Percentiles rank a stretch among this genome's conserved stretches.
phyloP scores from a whole-genome alignment of 2,329 filamentous ascomycete genomes.

The Didymellaceae sp. region DNA sequence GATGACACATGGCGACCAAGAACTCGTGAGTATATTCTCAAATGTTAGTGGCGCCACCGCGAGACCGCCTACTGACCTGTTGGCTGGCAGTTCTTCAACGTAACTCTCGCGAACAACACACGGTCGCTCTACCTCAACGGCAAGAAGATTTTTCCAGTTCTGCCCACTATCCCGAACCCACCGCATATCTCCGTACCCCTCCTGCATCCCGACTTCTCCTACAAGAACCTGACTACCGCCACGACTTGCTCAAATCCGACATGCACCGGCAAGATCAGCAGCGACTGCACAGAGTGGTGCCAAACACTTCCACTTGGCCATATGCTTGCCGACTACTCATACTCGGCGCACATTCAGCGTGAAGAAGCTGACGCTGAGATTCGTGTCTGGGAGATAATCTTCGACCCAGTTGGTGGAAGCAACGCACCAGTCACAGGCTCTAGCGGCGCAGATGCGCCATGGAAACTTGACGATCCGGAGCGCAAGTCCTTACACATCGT shows the following conservation, averaged over 20 bases:
- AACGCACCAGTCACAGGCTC: conserved; percentile 14
- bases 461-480: conserved; percentile 28
- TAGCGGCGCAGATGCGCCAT: conserved; percentile 2
- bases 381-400: conserved; percentile 37
- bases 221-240: conserved; percentile 32
- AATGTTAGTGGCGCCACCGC: background rate
- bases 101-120: conserved; percentile 39
- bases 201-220: conserved; percentile 31
- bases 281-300: conserved; percentile 28
- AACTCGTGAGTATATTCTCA: conserved; percentile 30
- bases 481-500: conserved; percentile 39
- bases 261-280: conserved; percentile 14
- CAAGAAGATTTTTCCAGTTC: conserved; percentile 32
- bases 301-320: conserved; percentile 17
- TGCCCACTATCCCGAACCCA: conserved; percentile 34
- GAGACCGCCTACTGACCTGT: background rate
- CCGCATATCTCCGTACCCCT: conserved; percentile 28
- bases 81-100: conserved; percentile 37
- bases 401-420: conserved; percentile 39
- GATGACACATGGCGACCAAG: conserved; percentile 27
- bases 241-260: conserved; percentile 29
- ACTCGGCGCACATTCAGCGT: conserved; percentile 22
- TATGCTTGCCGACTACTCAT: conserved; percentile 33
- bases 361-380: conserved; percentile 19
- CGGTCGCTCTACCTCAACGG: conserved; percentile 37